Evolutionary conservation across 441 rosid genomes (phyloP).

Genomic region (Brassica hybrid): DNA sequence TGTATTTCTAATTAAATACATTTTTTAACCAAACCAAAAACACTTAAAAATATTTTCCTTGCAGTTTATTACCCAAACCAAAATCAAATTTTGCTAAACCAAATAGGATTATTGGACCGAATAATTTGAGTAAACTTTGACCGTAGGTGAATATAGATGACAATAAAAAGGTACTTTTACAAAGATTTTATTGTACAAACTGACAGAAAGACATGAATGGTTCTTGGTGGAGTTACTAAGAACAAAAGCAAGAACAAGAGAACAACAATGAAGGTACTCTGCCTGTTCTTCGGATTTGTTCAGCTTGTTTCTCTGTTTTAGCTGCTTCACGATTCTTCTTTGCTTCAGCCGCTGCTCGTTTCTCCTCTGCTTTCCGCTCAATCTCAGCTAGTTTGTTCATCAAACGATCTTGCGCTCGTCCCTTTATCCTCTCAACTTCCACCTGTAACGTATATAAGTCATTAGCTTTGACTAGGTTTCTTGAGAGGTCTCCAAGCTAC

Average conservation of each 20-base stretch:
- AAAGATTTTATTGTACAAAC: conserved; percentile 32
- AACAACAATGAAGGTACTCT: conserved; percentile 58
- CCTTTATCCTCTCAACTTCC: conserved; percentile 74
- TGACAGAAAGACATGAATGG: not conserved
- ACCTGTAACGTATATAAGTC: conserved; percentile 46
- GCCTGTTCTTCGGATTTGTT: conserved; percentile 65
- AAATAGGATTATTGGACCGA: no score
- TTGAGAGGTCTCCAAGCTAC: not conserved
- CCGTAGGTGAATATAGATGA: no score
- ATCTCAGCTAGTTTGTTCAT: conserved; percentile 67
- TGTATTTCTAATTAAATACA: not conserved
- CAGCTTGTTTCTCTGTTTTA: conserved; percentile 65
- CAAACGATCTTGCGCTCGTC: conserved; percentile 62
- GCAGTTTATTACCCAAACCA: no score
- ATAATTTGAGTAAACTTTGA: no score
- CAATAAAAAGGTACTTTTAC: not conserved
- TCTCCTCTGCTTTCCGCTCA: conserved; percentile 71
- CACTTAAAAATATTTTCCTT: no score
- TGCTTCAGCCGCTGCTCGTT: conserved; percentile 66
- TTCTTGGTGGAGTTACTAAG: conserved; percentile 38
- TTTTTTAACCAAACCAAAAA: no score
- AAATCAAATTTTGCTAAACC: no score
- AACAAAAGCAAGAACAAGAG: conserved; percentile 60
- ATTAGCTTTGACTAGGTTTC: not conserved
- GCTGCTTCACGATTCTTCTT: conserved; percentile 57